phyloP scores from a whole-genome alignment of 2,329 filamentous ascomycete species.

The Trichoderma brevicompactum region DNA sequence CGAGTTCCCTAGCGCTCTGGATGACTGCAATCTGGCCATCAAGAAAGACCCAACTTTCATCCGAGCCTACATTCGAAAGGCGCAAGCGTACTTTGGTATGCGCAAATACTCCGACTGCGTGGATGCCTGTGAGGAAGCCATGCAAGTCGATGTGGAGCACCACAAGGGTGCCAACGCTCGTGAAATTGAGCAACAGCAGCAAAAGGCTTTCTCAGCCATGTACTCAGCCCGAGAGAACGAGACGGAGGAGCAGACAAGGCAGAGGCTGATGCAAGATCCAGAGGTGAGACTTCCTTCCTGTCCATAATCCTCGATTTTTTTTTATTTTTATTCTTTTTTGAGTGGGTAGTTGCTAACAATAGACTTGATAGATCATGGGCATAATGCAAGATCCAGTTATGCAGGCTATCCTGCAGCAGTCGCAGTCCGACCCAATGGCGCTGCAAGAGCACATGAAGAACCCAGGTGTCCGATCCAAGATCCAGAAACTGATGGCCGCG shows the following conservation, averaged over 20 bases:
- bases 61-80: slow-evolving; percentile 94
- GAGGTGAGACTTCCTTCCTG: slow-evolving; percentile 64
- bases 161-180: slow-evolving; percentile 76
- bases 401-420: slow-evolving; percentile 96
- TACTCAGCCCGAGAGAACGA: slow-evolving; percentile 90
- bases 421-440: slow-evolving; percentile 88
- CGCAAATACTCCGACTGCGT: slow-evolving; percentile 96
- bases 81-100: slow-evolving; percentile 95
- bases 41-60: slow-evolving; percentile 91
- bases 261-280: slow-evolving; percentile 86
- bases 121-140: slow-evolving; percentile 83
- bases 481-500: slow-evolving; percentile 92
- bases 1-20: slow-evolving; percentile 89
- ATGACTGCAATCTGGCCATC: slow-evolving; percentile 91
- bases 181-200: slow-evolving; percentile 92
- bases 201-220: slow-evolving; percentile 90
- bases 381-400: slow-evolving; percentile 97
- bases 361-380: slow-evolving; percentile 68
- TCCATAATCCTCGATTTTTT: slow-evolving; percentile 27
- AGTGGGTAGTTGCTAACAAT: slow-evolving; percentile 4
- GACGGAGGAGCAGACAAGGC: slow-evolving; percentile 93
- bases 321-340: neutral
- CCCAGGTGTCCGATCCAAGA: slow-evolving; percentile 79
- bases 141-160: slow-evolving; percentile 71
- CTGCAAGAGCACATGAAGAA: slow-evolving; percentile 98